Percentiles rank a stretch among this genome's conserved stretches.
Conservation (phyloP, 768 basidiomycete genomes). For the Xerocomellus amylosporus region DNA sequence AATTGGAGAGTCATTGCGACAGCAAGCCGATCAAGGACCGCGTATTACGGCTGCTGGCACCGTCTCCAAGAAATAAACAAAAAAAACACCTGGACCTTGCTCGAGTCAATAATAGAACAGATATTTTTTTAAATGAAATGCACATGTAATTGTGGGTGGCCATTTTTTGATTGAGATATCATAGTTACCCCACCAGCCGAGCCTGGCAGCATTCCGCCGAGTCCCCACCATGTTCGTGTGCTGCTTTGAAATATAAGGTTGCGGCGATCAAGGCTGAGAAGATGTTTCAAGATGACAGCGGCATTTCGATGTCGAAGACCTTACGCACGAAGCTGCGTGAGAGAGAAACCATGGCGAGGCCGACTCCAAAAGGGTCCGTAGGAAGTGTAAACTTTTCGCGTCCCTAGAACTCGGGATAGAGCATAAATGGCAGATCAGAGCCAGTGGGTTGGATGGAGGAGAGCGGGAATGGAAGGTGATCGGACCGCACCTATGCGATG, state of each 20-base stretch:
- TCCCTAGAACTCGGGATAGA: neutral
- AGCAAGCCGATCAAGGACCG: neutral
- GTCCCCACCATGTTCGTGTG: neutral
- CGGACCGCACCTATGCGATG: neutral
- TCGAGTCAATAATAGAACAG: neutral
- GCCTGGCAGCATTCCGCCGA: neutral
- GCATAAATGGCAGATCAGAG: neutral
- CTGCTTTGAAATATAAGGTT: neutral
- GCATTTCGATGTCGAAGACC: neutral
- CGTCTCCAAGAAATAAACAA: neutral
- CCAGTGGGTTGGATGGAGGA: neutral
- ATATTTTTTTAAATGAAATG: neutral
- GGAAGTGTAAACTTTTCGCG: neutral
- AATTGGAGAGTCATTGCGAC: neutral
- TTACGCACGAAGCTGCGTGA: neutral
- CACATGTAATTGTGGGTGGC: neutral
- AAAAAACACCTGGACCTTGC: neutral
- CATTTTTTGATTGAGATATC: neutral
- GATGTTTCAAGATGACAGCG: neutral
- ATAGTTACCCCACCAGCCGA: neutral
- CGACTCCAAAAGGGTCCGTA: neutral
- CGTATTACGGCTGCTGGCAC: neutral
- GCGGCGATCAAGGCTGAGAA: neutral
- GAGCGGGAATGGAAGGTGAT: neutral
- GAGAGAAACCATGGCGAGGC: neutral